Evolutionary conservation across 1,284 basidiomycete species (phyloP), one percentile per base, ranked within the genome.

Genomic region (Vanrija sp.): DNA sequence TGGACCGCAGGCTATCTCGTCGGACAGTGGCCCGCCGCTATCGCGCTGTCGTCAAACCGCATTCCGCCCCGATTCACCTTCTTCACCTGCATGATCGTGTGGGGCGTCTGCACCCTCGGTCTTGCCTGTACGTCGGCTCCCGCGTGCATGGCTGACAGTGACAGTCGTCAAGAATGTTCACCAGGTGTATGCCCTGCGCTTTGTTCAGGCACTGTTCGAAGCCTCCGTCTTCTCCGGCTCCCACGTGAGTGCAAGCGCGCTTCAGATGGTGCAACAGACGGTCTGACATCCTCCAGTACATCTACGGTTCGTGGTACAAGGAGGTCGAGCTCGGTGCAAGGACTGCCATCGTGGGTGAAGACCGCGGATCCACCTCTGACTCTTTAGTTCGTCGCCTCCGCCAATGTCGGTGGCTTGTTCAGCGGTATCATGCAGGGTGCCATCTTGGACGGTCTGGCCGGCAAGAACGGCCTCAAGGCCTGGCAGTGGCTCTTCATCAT

Each of bases 401-500:
- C 67, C 26, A 65, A 71, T 29, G 26, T 60, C 25, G 69, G 69
- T 1, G 60, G 64, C 3, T 51, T 71, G 8, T 71, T 71, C 61
- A 63, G 62, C 7, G 69, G 69, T 45, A 57, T 71, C 38, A 67
- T 71, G 65, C 67, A 68, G 48, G 69, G 69, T 43, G 68, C 59
- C 7, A 71, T 71, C 65, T 34, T 46, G 55, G 12, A 64, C 64
- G 34, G 34, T 14, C 80, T n/a, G 77, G 80, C 23, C 81, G 82
- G 63, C 80, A 81, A 34, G 78, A 80, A 40, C 57, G 78, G n/a
- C 66, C 73, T 53, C 55, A 71, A 81, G 62, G 73, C 76, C 9
- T 82, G 81, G 81, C 79, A 81, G 65, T 80, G 78, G 61, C 65
- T 83, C 23, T 83, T 83, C 64, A 49, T 80, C 76, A 80, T 81